A percentile compares a stretch with the other conserved stretches of the same genome.
These are phyloP conservation scores for Ceratocystis cubensis DNA, from an alignment of 2,329 filamentous ascomycete species.

Conservation along the genomic window DNA sequence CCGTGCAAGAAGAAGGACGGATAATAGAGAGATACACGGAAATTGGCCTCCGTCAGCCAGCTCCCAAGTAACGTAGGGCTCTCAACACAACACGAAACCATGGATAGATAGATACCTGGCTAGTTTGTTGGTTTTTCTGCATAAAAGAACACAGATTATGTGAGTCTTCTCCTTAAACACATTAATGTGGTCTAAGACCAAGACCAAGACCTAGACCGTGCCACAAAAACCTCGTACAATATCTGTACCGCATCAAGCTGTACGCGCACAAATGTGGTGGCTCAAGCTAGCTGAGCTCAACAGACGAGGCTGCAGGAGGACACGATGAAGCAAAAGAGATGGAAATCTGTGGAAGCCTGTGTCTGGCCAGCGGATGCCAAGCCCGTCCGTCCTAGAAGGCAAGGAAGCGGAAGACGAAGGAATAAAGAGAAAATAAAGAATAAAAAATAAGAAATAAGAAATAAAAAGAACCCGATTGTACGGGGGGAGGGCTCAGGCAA, in stretches of 20 bases:
- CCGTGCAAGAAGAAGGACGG: not conserved
- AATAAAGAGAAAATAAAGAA: too few species aligned
- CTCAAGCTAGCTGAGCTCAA: not conserved
- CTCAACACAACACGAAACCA: not conserved
- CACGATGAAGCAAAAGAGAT: slow-evolving; percentile 5
- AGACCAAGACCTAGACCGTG: not conserved
- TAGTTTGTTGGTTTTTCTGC: not conserved
- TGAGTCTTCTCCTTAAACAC: not conserved
- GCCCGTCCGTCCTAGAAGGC: not conserved
- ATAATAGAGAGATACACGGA: not conserved
- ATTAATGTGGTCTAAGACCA: not conserved
- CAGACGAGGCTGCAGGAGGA: not conserved
- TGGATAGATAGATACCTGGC: not conserved
- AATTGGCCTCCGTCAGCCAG: not conserved
- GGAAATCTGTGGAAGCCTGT: not conserved
- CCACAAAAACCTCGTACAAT: slow-evolving; percentile 7
- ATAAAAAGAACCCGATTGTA: not conserved
- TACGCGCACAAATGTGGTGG: not conserved
- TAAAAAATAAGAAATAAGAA: not conserved
- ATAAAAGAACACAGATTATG: not conserved
- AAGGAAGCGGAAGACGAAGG: not conserved
- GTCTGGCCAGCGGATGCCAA: not conserved
- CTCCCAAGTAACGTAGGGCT: not conserved
- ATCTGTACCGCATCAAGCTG: slow-evolving; percentile 2
- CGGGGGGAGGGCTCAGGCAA: not conserved